phyloP scores from a whole-genome alignment of 495 filamentous ascomycete genomes.

The Neurospora discreta region DNA sequence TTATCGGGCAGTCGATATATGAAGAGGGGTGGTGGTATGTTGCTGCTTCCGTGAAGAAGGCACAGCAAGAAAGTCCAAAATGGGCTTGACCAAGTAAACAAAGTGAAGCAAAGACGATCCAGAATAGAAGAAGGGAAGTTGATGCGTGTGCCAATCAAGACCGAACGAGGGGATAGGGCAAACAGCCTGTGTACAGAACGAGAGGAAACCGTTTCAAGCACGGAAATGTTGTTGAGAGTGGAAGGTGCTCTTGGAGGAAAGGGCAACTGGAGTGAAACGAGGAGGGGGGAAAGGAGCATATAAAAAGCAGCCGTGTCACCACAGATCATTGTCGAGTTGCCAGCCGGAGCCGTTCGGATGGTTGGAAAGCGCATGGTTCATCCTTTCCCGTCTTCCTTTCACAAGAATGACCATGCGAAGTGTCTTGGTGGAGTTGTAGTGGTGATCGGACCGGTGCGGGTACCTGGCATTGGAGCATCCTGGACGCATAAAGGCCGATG shows the following conservation, averaged over 20 bases:
- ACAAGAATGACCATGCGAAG: background rate
- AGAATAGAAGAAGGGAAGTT: background rate
- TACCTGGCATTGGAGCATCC: background rate
- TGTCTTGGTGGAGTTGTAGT: background rate
- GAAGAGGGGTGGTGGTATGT: background rate
- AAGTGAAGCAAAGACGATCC: background rate
- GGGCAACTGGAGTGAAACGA: background rate
- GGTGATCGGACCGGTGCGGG: background rate
- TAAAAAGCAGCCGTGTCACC: background rate
- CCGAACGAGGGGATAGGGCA: background rate
- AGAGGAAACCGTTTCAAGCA: background rate
- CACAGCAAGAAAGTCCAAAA: background rate
- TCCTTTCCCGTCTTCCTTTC: background rate
- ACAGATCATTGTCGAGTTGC: background rate
- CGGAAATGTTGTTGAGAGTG: background rate
- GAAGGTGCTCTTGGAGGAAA: background rate
- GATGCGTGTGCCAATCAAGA: background rate
- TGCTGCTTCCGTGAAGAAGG: background rate
- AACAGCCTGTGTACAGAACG: background rate
- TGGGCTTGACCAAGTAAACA: background rate
- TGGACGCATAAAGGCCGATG: background rate
- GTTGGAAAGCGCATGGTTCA: background rate
- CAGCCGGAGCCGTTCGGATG: background rate
- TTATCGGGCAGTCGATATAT: background rate
- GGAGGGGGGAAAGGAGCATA: background rate